These are phyloP conservation scores for Galerina marginata DNA, from an alignment of 768 basidiomycete species.

Conservation along the genomic window DNA sequence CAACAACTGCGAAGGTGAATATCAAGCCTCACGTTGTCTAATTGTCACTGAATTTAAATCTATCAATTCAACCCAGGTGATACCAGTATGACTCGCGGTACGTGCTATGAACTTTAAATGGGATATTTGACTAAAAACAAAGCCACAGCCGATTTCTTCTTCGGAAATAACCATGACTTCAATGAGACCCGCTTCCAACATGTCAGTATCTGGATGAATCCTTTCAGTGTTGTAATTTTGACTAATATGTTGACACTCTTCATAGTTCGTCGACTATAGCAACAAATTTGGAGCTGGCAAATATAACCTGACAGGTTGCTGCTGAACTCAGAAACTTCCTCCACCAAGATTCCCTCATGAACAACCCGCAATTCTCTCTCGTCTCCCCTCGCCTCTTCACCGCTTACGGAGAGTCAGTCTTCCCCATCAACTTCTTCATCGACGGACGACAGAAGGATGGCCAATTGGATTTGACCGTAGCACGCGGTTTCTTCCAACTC, in stretches of 20 bases:
- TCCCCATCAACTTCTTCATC: constrained; percentile 22
- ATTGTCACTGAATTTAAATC: too few relatives aligned
- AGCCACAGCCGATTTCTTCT: constrained; percentile 24
- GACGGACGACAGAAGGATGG: constrained; percentile 25
- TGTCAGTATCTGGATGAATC: neutral
- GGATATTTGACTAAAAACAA: constrained; percentile 9
- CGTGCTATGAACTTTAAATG: neutral
- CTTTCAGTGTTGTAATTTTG: neutral
- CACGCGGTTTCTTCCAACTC: constrained; percentile 30
- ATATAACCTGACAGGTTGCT: constrained; percentile 28
- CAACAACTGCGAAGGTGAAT: constrained; percentile 28
- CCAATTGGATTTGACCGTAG: constrained; percentile 21
- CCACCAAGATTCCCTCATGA: constrained; percentile 30
- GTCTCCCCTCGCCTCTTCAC: constrained; percentile 28
- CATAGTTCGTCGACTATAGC: constrained; percentile 22
- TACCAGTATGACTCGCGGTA: constrained; percentile 2
- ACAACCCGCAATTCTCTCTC: constrained; percentile 28
- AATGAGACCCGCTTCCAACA: constrained; percentile 29
- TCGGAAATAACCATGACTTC: constrained; percentile 28
- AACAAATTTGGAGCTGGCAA: constrained; percentile 29
- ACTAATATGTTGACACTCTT: neutral
- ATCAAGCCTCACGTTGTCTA: neutral
- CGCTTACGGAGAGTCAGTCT: constrained; percentile 21
- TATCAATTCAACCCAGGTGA: neutral
- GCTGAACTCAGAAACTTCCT: constrained; percentile 28